phyloP scores from a whole-genome alignment of 2,329 filamentous ascomycete species.

The Cadophora luteo-olivacea region DNA sequence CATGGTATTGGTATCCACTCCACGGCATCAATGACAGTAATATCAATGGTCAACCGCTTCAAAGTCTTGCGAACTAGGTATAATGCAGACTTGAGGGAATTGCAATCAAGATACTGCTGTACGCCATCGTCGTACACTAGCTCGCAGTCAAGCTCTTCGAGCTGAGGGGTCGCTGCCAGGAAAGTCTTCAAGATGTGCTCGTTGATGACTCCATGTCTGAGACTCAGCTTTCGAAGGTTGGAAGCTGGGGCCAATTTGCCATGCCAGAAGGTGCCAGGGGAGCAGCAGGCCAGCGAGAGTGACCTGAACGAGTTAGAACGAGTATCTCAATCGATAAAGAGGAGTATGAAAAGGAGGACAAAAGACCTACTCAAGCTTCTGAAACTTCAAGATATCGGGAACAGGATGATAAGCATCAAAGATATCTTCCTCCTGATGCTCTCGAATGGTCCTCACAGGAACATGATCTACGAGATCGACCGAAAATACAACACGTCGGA shows the following conservation, averaged over 20 bases:
- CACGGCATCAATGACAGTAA: not conserved
- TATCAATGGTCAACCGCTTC: conserved; percentile 7
- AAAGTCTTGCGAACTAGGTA: not conserved
- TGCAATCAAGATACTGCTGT: conserved; percentile 13
- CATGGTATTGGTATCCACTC: conserved; percentile 3
- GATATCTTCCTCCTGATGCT: not conserved
- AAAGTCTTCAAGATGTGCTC: conserved; percentile 8
- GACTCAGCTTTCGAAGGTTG: conserved; percentile 13
- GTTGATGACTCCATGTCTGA: conserved; percentile 17
- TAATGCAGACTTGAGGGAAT: conserved; percentile 4
- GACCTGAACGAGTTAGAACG: not conserved
- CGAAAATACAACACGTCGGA: conserved; percentile 9
- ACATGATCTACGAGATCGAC: not conserved
- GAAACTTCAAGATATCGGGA: conserved; percentile 4
- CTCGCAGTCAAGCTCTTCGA: conserved; percentile 24
- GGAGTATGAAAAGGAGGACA: no score
- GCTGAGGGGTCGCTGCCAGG: conserved; percentile 18
- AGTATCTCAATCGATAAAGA: no score
- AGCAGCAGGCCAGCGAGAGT: not conserved
- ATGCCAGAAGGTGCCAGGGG: not conserved
- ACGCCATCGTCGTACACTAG: conserved; percentile 20
- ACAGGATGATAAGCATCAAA: conserved; percentile 15
- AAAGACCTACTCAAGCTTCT: conserved; percentile 2
- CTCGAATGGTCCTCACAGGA: not conserved
- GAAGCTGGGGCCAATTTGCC: not conserved